Conservation (phyloP, 1,139 yeast species). For the Protomyces inouyei region DNA sequence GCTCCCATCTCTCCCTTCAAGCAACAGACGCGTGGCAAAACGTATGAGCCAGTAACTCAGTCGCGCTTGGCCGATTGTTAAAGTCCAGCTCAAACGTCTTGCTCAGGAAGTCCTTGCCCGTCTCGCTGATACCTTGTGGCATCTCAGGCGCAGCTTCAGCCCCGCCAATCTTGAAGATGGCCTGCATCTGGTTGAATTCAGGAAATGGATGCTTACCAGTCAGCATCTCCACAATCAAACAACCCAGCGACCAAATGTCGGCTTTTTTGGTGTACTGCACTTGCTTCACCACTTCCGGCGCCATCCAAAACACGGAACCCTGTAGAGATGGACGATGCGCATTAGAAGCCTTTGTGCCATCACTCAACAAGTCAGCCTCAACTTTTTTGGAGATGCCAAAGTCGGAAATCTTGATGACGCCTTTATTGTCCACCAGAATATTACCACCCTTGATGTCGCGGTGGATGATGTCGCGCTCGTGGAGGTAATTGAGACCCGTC, state of each 20-base stretch:
- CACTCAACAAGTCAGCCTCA: conserved; percentile 39
- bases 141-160: conserved; percentile 69
- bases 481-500: conserved; percentile 78
- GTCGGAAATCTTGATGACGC: conserved; percentile 91
- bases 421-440: conserved; percentile 79
- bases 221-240: conserved; percentile 86
- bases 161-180: conserved; percentile 77
- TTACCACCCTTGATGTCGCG: conserved; percentile 97
- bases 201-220: conserved; percentile 95
- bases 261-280: conserved; percentile 84
- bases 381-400: conserved; percentile 86
- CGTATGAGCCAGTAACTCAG: conserved; percentile 56
- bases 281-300: conserved; percentile 93
- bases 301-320: conserved; percentile 98
- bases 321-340: conserved; percentile 73
- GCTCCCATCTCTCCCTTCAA: not conserved
- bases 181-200: conserved; percentile 91
- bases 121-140: conserved; percentile 70
- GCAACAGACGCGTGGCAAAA: conserved; percentile 26
- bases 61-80: conserved; percentile 66
- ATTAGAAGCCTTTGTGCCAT: conserved; percentile 34
- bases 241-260: conserved; percentile 94
- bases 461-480: conserved; percentile 80
- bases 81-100: conserved; percentile 72
- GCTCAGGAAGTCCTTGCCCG: conserved; percentile 60